phyloP scores from a whole-genome alignment of 345 rosid species.

The Melaleuca quinquenervia region DNA sequence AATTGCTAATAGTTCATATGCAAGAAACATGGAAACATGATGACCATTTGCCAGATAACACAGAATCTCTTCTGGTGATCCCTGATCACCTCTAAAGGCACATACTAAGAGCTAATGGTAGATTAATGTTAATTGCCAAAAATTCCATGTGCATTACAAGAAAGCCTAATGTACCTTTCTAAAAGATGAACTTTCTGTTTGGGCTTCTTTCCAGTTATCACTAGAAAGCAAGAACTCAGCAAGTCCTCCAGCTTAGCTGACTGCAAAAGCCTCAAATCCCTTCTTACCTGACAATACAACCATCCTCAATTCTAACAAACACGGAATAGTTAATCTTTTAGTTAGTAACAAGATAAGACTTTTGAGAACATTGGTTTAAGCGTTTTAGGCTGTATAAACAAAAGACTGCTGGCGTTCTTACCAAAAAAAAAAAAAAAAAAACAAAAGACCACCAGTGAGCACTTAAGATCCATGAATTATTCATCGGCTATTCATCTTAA shows the following conservation, averaged over 20 bases:
- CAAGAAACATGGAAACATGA: neutral
- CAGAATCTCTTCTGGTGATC: neutral
- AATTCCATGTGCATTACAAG: neutral
- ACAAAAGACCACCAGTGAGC: neutral
- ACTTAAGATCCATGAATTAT: neutral
- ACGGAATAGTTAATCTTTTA: neutral
- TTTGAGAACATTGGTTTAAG: neutral
- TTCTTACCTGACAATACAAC: slow-evolving; percentile 49
- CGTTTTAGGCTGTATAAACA: neutral
- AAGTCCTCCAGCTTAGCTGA: slow-evolving; percentile 54
- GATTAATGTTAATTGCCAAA: neutral
- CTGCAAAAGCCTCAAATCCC: slow-evolving; percentile 71
- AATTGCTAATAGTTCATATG: neutral
- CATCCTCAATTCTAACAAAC: neutral
- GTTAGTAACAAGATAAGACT: neutral
- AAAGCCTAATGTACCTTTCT: slow-evolving; percentile 41
- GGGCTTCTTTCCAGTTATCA: slow-evolving; percentile 45
- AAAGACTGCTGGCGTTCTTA: no score
- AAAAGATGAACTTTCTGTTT: slow-evolving; percentile 63
- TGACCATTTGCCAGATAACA: no score
- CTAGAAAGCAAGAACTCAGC: slow-evolving; percentile 55
- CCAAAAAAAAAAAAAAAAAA: no score
- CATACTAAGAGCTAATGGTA: neutral
- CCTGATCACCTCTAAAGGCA: neutral
- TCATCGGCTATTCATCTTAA: neutral